Base-by-base conservation (phyloP, 371 early-diverging fungal species). In the Mortierella sp. region DNA sequence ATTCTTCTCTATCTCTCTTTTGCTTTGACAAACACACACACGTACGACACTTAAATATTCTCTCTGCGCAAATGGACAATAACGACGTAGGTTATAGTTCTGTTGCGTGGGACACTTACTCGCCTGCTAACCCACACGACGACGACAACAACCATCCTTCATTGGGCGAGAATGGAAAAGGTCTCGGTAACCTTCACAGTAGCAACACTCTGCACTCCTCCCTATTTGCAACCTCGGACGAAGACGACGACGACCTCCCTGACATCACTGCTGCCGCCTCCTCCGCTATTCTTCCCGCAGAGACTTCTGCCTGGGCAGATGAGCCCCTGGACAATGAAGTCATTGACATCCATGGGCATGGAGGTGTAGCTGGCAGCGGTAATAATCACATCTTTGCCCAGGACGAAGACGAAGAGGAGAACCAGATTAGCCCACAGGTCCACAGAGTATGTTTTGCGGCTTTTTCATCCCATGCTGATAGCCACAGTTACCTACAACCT, bases 221-320 rank as follows among this genome's bases (percentile, higher is more conserved):
- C 8, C 60, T 75, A 40, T 80, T 80, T 64, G 72, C 75, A 10
- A 61, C 69, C 14, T 70, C 79, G 10, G 73, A 73, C 65, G 74
- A 73, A 2, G 78, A 78, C 51, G 73, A 80, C 32, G 75, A 79
- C 60, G 72, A 75, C 62, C 59, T 75, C 14, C 45, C 67, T 1
- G 72, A 72, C 75, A 68, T 75, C 51, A 58, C 69, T 20, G 73
- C 69, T 28, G 70, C 72, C 3, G 62, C 81, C 28, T 80, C 81
- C 12, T 75, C 81, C 20, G 30, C 67, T 69, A 80, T 80, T 62
- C 69, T 80, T 1, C 81, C 81, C n/a, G 75, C 81, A 64, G 81
- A 80, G 67, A 72, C 81, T 6, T 80, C 81, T 12, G 81, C 81
- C 18, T 80, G 81, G 81, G 81, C 81, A 11, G 81, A 80, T 59